Base-by-base conservation (phyloP, 495 filamentous ascomycete genomes). In the Neurospora cerealis region DNA sequence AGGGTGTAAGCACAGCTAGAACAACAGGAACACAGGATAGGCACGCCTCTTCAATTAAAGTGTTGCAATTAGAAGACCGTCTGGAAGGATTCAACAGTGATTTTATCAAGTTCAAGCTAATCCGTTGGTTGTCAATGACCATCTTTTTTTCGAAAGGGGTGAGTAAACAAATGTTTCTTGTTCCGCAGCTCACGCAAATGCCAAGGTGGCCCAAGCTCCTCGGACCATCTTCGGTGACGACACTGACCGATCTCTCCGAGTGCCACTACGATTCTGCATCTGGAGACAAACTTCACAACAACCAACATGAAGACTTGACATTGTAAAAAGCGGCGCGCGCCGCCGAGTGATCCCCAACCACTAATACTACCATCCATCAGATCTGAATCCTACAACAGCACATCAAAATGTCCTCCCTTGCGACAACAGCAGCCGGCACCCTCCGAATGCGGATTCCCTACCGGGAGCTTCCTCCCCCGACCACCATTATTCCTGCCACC, bases 401-500 rank as follows among this genome's bases (percentile, higher is more conserved):
- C 17, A 46, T 78, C 74, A 75, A 75, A 73, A 91, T 91, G 90
- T 86, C 86, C 79, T 89, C 87, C 54, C 54, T 66, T 28, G 54
- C 28, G 54, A 66, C 54, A 36, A 66, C 54, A 66, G 54, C 54
- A 78, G 85, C 91, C 74, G 87, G 92, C 39, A 66, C 54, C 54
- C 54, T 66, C 54, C 54, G 54, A 66, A 91, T 97, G 85, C 88
- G 95, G 78, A 96, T 98, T 78, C 96, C 96, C 75, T 99, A 94
- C 79, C 97, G 93, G 73, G 89, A 91, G 69, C 90, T 92, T 36
- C 85, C 98, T 69, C 92, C 95, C n/a, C 85, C 91, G 15, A 91
- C 95, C 5, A 86, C 85, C 48, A 92, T 94, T 80, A 85, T 92
- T 69, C 96, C 96, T 0, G 76, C 83, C 39, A 89, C 85, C 71